Percentiles rank a stretch among this genome's conserved stretches.
phyloP scores from a whole-genome alignment of 768 basidiomycete genomes.

The Lactifluus subvellereus region DNA sequence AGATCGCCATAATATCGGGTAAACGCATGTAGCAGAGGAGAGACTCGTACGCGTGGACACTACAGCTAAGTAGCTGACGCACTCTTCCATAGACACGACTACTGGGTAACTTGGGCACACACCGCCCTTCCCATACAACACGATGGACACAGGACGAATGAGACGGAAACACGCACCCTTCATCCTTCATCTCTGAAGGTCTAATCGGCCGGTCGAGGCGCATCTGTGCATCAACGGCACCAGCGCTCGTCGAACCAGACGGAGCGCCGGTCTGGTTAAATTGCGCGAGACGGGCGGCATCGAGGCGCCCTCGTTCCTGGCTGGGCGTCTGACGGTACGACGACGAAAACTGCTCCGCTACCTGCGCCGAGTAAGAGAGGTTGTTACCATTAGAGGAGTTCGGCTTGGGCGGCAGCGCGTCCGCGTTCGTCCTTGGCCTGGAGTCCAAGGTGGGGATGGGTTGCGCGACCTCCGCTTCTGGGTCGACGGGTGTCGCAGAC shows the following conservation, averaged over 20 bases:
- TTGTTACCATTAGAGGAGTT: neutral
- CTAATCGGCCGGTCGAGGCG: conserved; percentile 48
- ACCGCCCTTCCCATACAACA: conserved; percentile 1
- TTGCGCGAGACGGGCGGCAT: conserved; percentile 16
- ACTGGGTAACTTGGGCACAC: neutral
- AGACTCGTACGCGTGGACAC: conserved; percentile 17
- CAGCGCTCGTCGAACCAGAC: conserved; percentile 2
- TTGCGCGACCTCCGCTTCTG: neutral
- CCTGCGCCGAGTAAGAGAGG: conserved; percentile 57
- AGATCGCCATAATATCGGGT: conserved; percentile 22
- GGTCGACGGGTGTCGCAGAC: neutral
- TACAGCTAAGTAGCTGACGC: conserved; percentile 21
- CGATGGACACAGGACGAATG: neutral
- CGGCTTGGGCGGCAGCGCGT: conserved; percentile 20
- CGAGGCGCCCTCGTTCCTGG: conserved; percentile 49
- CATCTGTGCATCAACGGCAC: conserved; percentile 1
- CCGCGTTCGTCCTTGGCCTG: neutral
- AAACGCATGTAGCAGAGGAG: conserved; percentile 22
- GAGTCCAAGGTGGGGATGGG: conserved; percentile 15
- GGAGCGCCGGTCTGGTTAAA: conserved; percentile 10
- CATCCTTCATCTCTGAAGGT: conserved; percentile 92
- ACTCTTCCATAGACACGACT: conserved; percentile 6
- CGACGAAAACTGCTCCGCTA: conserved; percentile 59
- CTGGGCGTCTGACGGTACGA: conserved; percentile 60
- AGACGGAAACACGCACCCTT: conserved; percentile 73